Evolutionary conservation across 768 basidiomycete genomes (phyloP).

Genomic region (Rhodotorula paludigena): DNA sequence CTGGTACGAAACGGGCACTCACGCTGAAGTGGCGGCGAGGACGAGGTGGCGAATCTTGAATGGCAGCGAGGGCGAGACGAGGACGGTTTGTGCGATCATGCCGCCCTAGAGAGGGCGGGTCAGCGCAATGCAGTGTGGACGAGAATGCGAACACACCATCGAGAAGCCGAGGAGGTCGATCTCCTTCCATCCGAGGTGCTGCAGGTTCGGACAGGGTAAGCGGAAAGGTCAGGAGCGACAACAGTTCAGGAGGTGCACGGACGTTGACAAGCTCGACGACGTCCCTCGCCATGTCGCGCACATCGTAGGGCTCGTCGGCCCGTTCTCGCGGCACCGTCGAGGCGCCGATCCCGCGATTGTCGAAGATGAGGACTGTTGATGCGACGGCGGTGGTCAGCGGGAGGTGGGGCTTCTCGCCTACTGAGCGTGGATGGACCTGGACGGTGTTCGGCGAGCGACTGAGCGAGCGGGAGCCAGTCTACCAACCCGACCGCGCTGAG

Average conservation of each 20-base stretch:
- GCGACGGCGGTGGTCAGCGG: not conserved
- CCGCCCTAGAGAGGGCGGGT: not conserved
- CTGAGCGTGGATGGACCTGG: constrained; percentile 2
- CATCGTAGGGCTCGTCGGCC: constrained; percentile 3
- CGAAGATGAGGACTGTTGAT: constrained; percentile 26
- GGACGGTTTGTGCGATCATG: constrained; percentile 27
- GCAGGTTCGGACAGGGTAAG: not conserved
- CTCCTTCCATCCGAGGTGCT: constrained; percentile 22
- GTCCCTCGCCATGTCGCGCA: constrained; percentile 9
- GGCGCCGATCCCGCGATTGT: constrained; percentile 32
- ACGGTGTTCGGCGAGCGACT: not conserved
- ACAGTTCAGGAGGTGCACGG: not conserved
- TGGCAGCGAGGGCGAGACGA: constrained; percentile 4
- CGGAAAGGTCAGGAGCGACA: too few species aligned
- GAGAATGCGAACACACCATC: constrained; percentile 13
- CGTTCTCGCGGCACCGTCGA: not conserved
- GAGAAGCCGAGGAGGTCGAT: constrained; percentile 33
- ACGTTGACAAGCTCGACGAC: constrained; percentile 20
- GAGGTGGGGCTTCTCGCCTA: too few species aligned
- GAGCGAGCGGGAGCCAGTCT: constrained; percentile 32
- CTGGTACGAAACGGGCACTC: not conserved
- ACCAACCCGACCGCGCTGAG: constrained; percentile 31
- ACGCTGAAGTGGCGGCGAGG: constrained; percentile 32
- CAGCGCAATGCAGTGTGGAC: too few species aligned
- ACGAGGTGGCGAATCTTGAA: constrained; percentile 30